These are phyloP conservation scores for Saccharomyces mikatae DNA, from an alignment of 805 yeast genomes.

Conservation along the genomic window DNA sequence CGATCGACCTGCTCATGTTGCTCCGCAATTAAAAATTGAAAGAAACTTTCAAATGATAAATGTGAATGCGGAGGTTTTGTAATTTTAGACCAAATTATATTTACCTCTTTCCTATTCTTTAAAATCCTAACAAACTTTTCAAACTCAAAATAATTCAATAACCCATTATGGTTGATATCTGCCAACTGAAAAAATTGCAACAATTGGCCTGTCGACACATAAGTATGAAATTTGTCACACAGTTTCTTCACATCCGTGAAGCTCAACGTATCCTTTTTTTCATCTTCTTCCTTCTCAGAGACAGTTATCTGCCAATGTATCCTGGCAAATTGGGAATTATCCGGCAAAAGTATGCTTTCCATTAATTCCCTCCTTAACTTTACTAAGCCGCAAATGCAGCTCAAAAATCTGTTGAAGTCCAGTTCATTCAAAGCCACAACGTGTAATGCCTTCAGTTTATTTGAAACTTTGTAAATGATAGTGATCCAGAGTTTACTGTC, in stretches of 20 bases:
- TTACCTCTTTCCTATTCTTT: conserved; percentile 58
- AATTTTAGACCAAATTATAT: conserved; percentile 38
- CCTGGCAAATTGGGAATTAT: conserved; percentile 47
- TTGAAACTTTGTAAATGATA: conserved; percentile 57
- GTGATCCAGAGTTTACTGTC: conserved; percentile 68
- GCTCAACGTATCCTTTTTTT: conserved; percentile 35
- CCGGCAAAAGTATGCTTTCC: conserved; percentile 55
- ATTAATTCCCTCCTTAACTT: conserved; percentile 52
- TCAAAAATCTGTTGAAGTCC: conserved; percentile 48
- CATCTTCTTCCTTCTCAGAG: conserved; percentile 29
- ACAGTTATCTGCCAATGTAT: conserved; percentile 55
- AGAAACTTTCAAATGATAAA: conserved; percentile 30
- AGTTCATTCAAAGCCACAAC: conserved; percentile 50
- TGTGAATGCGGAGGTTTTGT: conserved; percentile 11
- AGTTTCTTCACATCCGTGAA: conserved; percentile 64
- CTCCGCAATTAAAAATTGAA: conserved; percentile 36
- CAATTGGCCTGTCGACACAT: conserved; percentile 50
- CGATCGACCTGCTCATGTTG: conserved; percentile 41
- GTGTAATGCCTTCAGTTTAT: conserved; percentile 71
- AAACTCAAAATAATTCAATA: conserved; percentile 64
- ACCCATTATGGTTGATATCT: conserved; percentile 42
- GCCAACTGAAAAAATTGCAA: conserved; percentile 44
- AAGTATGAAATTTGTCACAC: conserved; percentile 62
- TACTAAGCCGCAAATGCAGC: conserved; percentile 48
- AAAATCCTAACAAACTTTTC: conserved; percentile 62